Evolutionary conservation across 208 protist genomes (phyloP).

Genomic region (Borovskyia barvae): DNA sequence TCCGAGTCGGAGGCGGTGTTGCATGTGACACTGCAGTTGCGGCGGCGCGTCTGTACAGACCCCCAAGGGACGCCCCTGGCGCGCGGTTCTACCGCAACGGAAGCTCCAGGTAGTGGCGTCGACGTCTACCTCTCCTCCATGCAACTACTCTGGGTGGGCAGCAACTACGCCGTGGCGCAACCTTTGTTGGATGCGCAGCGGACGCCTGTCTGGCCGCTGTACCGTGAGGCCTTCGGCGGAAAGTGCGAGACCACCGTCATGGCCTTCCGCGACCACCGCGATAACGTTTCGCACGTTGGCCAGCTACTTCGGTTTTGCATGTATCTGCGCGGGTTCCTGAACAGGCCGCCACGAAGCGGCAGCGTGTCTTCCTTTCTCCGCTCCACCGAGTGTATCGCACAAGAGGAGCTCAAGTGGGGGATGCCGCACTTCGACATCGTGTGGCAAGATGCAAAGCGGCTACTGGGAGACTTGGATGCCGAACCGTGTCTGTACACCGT

Average conservation of each 20-base stretch:
- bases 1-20: slow-evolving; percentile 21
- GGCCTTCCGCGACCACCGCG: slow-evolving; percentile 18
- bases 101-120: background rate
- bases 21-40: slow-evolving; percentile 28
- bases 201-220: slow-evolving; percentile 19
- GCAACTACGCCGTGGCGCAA: slow-evolving; percentile 25
- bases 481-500: slow-evolving; percentile 22
- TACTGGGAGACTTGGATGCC: slow-evolving; percentile 18
- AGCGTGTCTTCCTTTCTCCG: slow-evolving; percentile 29
- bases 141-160: slow-evolving; percentile 33
- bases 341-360: slow-evolving; percentile 24
- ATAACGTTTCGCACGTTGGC: slow-evolving; percentile 9
- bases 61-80: background rate
- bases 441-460: slow-evolving; percentile 7
- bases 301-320: slow-evolving; percentile 12
- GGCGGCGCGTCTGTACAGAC: slow-evolving; percentile 9
- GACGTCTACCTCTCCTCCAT: slow-evolving; percentile 41
- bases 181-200: slow-evolving; percentile 8
- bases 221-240: slow-evolving; percentile 33
- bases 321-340: slow-evolving; percentile 16
- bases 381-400: slow-evolving; percentile 4
- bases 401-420: slow-evolving; percentile 5
- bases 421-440: slow-evolving; percentile 13
- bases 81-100: background rate
- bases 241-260: slow-evolving; percentile 23